Evolutionary conservation across 441 rosid species (phyloP).

Genomic region (Corymbia calophylla): DNA sequence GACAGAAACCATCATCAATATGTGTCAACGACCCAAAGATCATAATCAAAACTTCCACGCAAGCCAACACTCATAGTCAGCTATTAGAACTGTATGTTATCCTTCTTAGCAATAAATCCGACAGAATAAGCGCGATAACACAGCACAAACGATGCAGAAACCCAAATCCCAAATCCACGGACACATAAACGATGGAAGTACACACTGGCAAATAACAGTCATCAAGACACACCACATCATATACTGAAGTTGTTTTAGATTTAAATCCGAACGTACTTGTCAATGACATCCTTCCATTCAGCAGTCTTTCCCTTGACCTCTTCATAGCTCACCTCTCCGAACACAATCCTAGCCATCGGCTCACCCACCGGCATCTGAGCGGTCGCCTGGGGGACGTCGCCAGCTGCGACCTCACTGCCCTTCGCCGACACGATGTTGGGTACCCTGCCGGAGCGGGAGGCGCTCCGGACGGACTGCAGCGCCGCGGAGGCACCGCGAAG

Average conservation of each 20-base stretch:
- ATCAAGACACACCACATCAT: neutral
- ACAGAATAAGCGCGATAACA: neutral
- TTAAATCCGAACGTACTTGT: slow-evolving; percentile 21
- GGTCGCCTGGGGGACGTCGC: slow-evolving; percentile 28
- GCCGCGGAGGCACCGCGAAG: slow-evolving; percentile 24
- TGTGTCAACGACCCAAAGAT: neutral
- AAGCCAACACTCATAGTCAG: neutral
- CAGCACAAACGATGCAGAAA: neutral
- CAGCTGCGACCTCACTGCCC: slow-evolving; percentile 16
- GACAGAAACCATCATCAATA: neutral
- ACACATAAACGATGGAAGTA: neutral
- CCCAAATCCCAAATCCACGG: neutral
- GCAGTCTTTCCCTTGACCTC: slow-evolving; percentile 63
- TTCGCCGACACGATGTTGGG: slow-evolving; percentile 23
- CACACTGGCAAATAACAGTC: neutral
- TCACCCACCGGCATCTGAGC: slow-evolving; percentile 24
- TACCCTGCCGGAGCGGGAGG: neutral
- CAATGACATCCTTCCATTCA: slow-evolving; percentile 56
- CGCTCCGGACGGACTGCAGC: slow-evolving; percentile 26
- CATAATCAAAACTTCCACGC: neutral
- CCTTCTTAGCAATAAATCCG: neutral
- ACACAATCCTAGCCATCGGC: slow-evolving; percentile 56
- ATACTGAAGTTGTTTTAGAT: neutral
- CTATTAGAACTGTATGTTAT: neutral
- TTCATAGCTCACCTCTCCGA: slow-evolving; percentile 36